Evolutionary conservation across 2,329 filamentous ascomycete genomes (phyloP), one percentile per base, ranked within the genome.

Genomic region (Aspergillus calidoustus): DNA sequence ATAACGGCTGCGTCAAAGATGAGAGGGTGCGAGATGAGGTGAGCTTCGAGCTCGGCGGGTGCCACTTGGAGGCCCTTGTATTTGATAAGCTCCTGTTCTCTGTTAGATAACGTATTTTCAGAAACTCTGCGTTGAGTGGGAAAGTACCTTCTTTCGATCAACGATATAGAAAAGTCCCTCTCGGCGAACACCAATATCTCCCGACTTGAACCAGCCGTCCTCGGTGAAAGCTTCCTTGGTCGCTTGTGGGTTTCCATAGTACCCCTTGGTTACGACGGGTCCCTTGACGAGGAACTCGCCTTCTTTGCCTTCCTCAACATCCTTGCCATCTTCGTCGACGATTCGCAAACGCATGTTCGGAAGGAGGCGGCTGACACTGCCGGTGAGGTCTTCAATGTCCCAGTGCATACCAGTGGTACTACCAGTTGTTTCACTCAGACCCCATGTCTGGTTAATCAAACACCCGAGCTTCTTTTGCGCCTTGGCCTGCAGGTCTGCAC

Each of bases 281-380:
- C 84, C 83, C 13, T 82, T 74, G 9, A 84, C 73, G 67, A 81
- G 83, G 9, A 85, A 67, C 71, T 85, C 83, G 4, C 84, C 84
- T 6, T 73, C 71, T 3, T 78, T 74, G 47, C 79, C 76, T 56
- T 79, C 78, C 8, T 80, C 79, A 48, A 87, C 81, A 60, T 86
- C 83, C 1, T 75, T 79, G 2, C 82, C 84, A 9, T 81, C 72
- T 23, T 87, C 84, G 67, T 86, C 84, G 8, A 88, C 76, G 3
- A 88, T 72, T 62, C 81, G 82, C 25, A 44, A 28, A n/a, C 60
- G 60, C 68, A 61, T 76, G 72, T 71, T 81, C 79, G 23, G 73
- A 15, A 61, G 56, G 3, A 64, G 62, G 23, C 62, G 55, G 31
- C 62, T 64, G 15, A 64, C 59, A 25, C 62, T 64, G 19, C 62